Evolutionary conservation across 345 rosid genomes (phyloP), one percentile per base, ranked within the genome.

Genomic region (Ricinus communis): DNA sequence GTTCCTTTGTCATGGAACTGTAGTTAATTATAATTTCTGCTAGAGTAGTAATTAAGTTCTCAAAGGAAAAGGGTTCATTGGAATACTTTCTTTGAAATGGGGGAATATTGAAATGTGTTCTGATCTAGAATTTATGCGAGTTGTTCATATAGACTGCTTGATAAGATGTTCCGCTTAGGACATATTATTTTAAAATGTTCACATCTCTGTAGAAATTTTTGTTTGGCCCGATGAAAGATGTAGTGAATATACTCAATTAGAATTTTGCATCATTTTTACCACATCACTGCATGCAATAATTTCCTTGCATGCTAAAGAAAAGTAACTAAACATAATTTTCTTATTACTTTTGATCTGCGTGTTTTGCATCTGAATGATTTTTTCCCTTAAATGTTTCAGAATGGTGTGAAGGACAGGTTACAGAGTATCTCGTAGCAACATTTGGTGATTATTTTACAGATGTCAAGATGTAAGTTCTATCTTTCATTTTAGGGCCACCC

Each of bases 321-420:
- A n/a, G 53, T 15, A 50, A 50, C 57, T 73, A 10, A 40, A 40
- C 30, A 0, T 43, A 41, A 16, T 43, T 31, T 36, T 31, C 55
- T 16, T 30, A 15, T 46, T 28, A 27, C 41, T 31, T 50, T 31
- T 43, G 18, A 47, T 30, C 25, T 46, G 36, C 43, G 38, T 40
- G 8, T 53, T 22, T 62, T 68, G 62, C 75, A 28, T 71, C 58
- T 73, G 43, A 68, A 70, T 70, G 31, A 55, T 71, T 69, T 75
- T 76, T 45, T 69, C 27, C 76, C 57, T 55, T 25, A 61, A 38
- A 47, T 79, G 65, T 85, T 84, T 80, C 89, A 96, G 99, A 96
- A 65, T 96, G 99, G 99, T 68, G 60, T 33, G 99, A 96, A 77
- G 99, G 93, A 75, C 96, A 93, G 78, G 98, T 96, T 71, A 90